phyloP scores from a whole-genome alignment of 1,284 basidiomycete genomes.

The Pisolithus thermaeus region DNA sequence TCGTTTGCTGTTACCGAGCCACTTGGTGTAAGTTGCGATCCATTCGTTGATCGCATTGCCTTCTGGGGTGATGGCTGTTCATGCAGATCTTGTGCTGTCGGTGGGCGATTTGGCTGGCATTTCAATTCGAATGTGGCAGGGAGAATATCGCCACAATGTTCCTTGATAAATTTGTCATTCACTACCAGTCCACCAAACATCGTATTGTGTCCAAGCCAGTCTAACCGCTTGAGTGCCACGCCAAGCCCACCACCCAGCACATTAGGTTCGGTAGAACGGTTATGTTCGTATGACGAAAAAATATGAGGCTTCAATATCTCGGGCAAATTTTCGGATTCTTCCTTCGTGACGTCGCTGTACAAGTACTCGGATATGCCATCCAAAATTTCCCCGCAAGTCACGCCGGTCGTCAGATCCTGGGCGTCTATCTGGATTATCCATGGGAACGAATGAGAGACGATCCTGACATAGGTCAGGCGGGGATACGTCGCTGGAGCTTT shows the following conservation, averaged over 20 bases:
- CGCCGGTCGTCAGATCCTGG: slow-evolving; percentile 42
- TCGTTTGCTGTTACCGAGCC: no score
- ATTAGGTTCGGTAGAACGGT: slow-evolving; percentile 54
- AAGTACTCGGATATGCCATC: slow-evolving; percentile 50
- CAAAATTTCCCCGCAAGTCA: slow-evolving; percentile 70
- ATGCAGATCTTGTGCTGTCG: slow-evolving; percentile 45
- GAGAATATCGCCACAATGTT: slow-evolving; percentile 40
- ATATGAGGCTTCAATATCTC: slow-evolving; percentile 27
- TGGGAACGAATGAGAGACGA: slow-evolving; percentile 49
- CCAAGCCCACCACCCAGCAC: slow-evolving; percentile 64
- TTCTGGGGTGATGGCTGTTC: slow-evolving; percentile 36
- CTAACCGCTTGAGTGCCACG: slow-evolving; percentile 53
- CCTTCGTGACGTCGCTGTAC: slow-evolving; percentile 41
- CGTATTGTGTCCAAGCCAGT: slow-evolving; percentile 53
- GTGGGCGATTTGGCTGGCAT: slow-evolving; percentile 42
- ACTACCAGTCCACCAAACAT: slow-evolving; percentile 55
- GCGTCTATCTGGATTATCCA: slow-evolving; percentile 58
- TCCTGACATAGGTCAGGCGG: slow-evolving; percentile 46
- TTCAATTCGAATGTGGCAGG: slow-evolving; percentile 58
- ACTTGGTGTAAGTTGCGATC: no score
- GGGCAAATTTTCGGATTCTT: slow-evolving; percentile 44
- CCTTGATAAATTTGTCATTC: slow-evolving; percentile 40
- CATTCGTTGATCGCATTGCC: neutral
- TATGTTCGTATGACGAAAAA: slow-evolving; percentile 36
- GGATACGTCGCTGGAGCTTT: slow-evolving; percentile 69